Conservation (phyloP, 805 yeast genomes). For the Myxozyma sirexii region DNA sequence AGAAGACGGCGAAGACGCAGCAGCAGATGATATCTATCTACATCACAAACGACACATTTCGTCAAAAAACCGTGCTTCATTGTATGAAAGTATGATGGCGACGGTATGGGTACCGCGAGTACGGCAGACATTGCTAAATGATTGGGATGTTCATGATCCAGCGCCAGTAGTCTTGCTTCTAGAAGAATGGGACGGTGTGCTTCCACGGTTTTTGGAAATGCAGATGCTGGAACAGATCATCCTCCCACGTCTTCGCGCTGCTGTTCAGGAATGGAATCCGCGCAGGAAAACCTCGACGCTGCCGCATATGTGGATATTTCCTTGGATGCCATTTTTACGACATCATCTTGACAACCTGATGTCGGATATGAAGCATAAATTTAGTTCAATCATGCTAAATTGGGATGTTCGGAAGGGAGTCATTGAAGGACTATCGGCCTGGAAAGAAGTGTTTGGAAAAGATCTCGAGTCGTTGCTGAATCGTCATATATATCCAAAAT, state of each 20-base stretch:
- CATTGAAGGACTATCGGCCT: conserved; percentile 38
- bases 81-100: conserved; percentile 46
- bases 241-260: conserved; percentile 45
- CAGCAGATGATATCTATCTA: conserved; percentile 6
- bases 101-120: conserved; percentile 46
- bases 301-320: conserved; percentile 45
- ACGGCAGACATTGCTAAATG: conserved; percentile 36
- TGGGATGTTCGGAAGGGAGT: conserved; percentile 35
- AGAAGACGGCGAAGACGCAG: neutral
- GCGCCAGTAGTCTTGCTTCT: conserved; percentile 47
- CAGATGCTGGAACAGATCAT: conserved; percentile 43
- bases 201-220: conserved; percentile 42
- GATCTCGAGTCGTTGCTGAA: conserved; percentile 34
- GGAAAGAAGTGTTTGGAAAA: conserved; percentile 44
- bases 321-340: conserved; percentile 45
- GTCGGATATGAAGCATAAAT: conserved; percentile 37
- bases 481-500: conserved; percentile 35
- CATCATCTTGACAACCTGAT: conserved; percentile 30
- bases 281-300: conserved; percentile 1
- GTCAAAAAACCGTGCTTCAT: conserved; percentile 29
- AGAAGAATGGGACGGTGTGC: conserved; percentile 48
- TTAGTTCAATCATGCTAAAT: conserved; percentile 30
- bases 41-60: conserved; percentile 18
- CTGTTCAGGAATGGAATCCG: conserved; percentile 47
- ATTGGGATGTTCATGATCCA: conserved; percentile 49